phyloP scores from a whole-genome alignment of 257 asterid species.

The Euphrasia confusa region DNA sequence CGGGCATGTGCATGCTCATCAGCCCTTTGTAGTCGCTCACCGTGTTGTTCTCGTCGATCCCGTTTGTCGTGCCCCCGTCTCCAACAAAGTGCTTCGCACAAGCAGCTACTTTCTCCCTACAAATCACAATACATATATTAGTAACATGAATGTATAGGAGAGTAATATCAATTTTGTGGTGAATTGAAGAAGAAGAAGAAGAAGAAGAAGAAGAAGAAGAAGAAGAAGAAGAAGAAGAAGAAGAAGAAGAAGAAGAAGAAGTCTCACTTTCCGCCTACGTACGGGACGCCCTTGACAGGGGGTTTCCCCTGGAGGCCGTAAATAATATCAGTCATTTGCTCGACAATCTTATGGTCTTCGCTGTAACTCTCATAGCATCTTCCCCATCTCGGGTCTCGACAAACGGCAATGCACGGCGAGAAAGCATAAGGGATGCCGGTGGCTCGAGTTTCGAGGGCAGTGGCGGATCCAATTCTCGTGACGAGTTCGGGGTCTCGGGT shows the following conservation, averaged over 20 bases:
- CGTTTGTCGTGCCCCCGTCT: conserved; percentile 28
- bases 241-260: too few species aligned
- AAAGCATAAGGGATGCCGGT: conserved; percentile 30
- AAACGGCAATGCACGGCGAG: conserved; percentile 33
- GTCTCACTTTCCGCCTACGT: conserved; percentile 26
- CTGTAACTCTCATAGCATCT: conserved; percentile 11
- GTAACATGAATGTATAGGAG: too few species aligned
- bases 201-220: too few species aligned
- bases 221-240: too few species aligned
- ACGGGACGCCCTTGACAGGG: conserved; percentile 24
- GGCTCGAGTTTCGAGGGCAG: conserved; percentile 30
- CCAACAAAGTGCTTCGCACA: conserved; percentile 34
- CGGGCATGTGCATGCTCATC: conserved; percentile 32
- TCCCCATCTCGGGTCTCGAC: conserved; percentile 37
- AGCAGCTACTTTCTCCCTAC: conserved; percentile 28
- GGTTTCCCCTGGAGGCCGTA: conserved; percentile 28
- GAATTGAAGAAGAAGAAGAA: too few species aligned
- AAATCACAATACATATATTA: background rate
- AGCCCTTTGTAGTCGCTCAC: conserved; percentile 19
- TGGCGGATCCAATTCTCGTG: conserved; percentile 28
- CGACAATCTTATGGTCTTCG: conserved; percentile 12
- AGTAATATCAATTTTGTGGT: too few species aligned
- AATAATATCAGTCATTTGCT: conserved; percentile 25
- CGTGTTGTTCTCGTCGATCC: conserved; percentile 29
- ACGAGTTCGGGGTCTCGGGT: conserved; percentile 30